These are phyloP conservation scores for Lophium mytilinum DNA, from an alignment of 495 filamentous ascomycete genomes.

Conservation along the genomic window DNA sequence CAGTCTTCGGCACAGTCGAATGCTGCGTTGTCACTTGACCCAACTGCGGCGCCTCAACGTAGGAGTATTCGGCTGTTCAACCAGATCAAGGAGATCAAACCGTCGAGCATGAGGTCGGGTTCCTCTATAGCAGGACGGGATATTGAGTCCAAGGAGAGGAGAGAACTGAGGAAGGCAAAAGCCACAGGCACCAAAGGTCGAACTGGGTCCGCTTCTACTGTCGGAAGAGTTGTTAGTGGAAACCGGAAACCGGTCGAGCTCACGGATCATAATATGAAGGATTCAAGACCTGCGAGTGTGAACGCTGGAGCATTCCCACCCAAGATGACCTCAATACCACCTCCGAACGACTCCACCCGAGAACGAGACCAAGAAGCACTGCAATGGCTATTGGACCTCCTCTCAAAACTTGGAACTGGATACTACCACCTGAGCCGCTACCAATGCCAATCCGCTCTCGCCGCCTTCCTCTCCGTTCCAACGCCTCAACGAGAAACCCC, in stretches of 20 bases:
- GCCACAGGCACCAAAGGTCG: conserved; percentile 54
- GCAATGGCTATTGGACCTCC: conserved; percentile 66
- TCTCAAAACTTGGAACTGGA: conserved; percentile 72
- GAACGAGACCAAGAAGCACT: conserved; percentile 65
- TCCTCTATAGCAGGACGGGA: conserved; percentile 38
- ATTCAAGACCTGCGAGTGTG: conserved; percentile 29
- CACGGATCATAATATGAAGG: conserved; percentile 59
- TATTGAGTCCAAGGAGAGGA: conserved; percentile 47
- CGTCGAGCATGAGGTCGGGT: conserved; percentile 47
- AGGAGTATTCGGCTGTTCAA: conserved; percentile 75
- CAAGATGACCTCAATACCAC: conserved; percentile 13
- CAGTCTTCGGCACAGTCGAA: conserved; percentile 33
- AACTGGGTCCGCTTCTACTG: conserved; percentile 48
- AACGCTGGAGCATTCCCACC: conserved; percentile 1
- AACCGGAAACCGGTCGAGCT: conserved; percentile 64
- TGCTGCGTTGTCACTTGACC: conserved; percentile 22
- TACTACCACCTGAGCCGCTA: conserved; percentile 72
- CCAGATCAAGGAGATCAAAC: conserved; percentile 46
- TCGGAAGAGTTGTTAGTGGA: conserved; percentile 80
- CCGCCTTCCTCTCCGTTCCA: conserved; percentile 59
- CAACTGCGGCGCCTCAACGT: conserved; percentile 57
- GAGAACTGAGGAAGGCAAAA: conserved; percentile 72
- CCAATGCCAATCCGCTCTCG: conserved; percentile 65
- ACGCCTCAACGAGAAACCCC: conserved; percentile 78
- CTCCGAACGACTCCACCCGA: conserved; percentile 11